phyloP scores from a whole-genome alignment of 306 rosid genomes.

The Prinsepia uniflora region DNA sequence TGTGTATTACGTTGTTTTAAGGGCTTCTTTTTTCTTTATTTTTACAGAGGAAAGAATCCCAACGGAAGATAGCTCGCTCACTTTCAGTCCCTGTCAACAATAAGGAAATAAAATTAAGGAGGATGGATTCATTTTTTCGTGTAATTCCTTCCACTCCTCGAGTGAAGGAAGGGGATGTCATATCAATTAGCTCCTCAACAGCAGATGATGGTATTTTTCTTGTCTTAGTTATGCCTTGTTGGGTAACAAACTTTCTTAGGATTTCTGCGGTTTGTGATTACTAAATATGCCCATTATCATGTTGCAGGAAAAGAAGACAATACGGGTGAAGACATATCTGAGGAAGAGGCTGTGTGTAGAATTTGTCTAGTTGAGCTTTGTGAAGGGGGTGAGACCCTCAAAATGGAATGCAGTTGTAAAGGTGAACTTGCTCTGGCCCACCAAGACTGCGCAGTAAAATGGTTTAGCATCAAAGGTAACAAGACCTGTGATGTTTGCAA shows the following conservation, averaged over 20 bases:
- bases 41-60: slow-evolving; percentile 57
- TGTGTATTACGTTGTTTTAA: not conserved
- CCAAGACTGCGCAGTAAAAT: slow-evolving; percentile 87
- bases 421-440: slow-evolving; percentile 98
- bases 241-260: not conserved
- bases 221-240: not conserved
- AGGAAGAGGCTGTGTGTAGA: slow-evolving; percentile 95
- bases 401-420: slow-evolving; percentile 98
- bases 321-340: slow-evolving; percentile 82
- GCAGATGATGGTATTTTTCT: slow-evolving; percentile 52
- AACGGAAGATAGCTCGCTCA: slow-evolving; percentile 67
- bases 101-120: slow-evolving; percentile 51
- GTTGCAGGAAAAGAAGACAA: slow-evolving; percentile 48
- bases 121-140: slow-evolving; percentile 76
- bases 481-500: slow-evolving; percentile 93
- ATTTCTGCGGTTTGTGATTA: slow-evolving; percentile 3
- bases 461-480: slow-evolving; percentile 96
- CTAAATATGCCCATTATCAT: slow-evolving; percentile 24
- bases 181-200: slow-evolving; percentile 38
- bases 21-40: slow-evolving; percentile 10
- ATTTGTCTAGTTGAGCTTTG: slow-evolving; percentile 86
- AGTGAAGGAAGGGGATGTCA: slow-evolving; percentile 42
- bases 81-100: slow-evolving; percentile 68
- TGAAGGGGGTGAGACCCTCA: slow-evolving; percentile 97
- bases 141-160: slow-evolving; percentile 82